These are phyloP conservation scores for Moesziomyces parantarcticus DNA, from an alignment of 1,284 basidiomycete species.

Conservation along the genomic window DNA sequence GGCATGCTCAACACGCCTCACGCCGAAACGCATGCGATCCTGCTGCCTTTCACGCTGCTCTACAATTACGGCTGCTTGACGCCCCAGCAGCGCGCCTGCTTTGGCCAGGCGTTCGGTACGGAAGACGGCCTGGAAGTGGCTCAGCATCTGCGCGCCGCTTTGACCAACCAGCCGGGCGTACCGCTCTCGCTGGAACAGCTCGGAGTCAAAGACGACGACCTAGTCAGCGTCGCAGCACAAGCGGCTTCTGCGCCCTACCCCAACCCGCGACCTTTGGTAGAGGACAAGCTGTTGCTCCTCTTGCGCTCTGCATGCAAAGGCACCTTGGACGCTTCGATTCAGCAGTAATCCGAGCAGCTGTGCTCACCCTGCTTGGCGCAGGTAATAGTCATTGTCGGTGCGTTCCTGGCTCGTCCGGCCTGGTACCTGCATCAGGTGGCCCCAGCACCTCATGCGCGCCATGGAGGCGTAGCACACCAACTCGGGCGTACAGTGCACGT, in stretches of 20 bases:
- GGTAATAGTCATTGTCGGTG: too few species aligned
- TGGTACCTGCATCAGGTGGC: too few species aligned
- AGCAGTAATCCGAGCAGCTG: background rate
- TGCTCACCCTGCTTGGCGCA: too few species aligned
- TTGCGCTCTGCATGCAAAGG: conserved; percentile 8
- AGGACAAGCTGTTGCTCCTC: conserved; percentile 63
- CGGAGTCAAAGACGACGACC: conserved; percentile 71
- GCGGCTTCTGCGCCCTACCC: conserved; percentile 70
- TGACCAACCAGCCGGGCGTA: conserved; percentile 68
- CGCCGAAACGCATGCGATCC: conserved; percentile 71
- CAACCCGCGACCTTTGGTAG: conserved; percentile 70
- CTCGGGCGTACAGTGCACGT: too few species aligned
- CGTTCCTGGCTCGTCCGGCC: too few species aligned
- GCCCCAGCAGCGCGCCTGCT: conserved; percentile 66
- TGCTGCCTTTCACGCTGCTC: conserved; percentile 71
- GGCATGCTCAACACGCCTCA: conserved; percentile 71
- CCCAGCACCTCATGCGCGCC: too few species aligned
- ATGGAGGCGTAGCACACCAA: too few species aligned
- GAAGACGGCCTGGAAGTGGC: conserved; percentile 68
- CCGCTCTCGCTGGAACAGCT: conserved; percentile 69
- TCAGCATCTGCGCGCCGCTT: conserved; percentile 70
- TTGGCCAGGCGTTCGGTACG: conserved; percentile 63
- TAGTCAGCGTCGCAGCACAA: conserved; percentile 70
- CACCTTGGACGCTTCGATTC: conserved; percentile 3
- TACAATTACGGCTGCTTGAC: conserved; percentile 70